Evolutionary conservation across 2,329 filamentous ascomycete genomes (phyloP).

Genomic region (Eurotiales sp.): DNA sequence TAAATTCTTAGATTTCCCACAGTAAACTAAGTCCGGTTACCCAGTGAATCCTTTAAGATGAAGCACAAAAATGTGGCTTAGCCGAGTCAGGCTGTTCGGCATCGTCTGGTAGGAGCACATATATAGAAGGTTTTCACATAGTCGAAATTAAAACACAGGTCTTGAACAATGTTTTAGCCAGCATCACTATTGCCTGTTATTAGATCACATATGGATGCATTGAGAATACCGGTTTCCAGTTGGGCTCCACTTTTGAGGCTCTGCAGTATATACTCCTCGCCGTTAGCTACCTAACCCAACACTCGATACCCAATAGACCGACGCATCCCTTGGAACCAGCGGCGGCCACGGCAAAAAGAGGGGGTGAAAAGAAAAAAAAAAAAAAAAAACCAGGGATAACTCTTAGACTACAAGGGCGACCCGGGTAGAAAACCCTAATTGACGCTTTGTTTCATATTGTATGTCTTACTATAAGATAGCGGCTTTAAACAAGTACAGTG

Average conservation of each 20-base stretch:
- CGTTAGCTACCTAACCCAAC: too few relatives aligned
- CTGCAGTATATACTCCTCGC: background rate
- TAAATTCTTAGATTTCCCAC: too few relatives aligned
- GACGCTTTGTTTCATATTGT: too few relatives aligned
- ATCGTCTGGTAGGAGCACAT: background rate
- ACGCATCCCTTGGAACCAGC: too few relatives aligned
- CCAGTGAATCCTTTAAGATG: background rate
- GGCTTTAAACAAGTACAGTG: too few relatives aligned
- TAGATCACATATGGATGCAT: background rate
- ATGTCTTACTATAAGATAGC: too few relatives aligned
- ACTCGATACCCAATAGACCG: too few relatives aligned
- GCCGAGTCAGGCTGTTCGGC: constrained; percentile 10
- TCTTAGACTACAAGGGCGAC: too few relatives aligned
- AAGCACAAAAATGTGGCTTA: background rate
- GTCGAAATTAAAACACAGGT: background rate
- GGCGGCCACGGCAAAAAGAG: too few relatives aligned
- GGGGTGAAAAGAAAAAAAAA: too few relatives aligned
- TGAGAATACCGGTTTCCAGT: constrained; percentile 2
- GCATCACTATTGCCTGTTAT: background rate
- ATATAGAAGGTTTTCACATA: background rate
- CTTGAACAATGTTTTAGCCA: background rate
- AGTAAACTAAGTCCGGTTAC: background rate
- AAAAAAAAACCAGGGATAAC: too few relatives aligned
- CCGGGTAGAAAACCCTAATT: too few relatives aligned
- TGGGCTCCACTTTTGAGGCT: constrained; percentile 7